phyloP scores from a whole-genome alignment of 768 basidiomycete genomes.

The Tulasnella sp. region DNA sequence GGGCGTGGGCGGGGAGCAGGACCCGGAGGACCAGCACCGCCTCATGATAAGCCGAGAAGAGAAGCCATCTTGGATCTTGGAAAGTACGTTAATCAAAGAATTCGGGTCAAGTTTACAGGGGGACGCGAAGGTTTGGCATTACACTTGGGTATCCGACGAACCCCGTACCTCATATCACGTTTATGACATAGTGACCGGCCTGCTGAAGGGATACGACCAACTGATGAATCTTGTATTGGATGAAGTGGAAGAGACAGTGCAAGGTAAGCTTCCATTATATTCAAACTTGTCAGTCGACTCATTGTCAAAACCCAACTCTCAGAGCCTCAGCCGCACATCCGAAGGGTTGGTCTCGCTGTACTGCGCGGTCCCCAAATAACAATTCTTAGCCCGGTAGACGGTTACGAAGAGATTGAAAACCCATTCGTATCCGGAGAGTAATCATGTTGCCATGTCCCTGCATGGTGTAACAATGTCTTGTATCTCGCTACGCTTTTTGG shows the following conservation, averaged over 20 bases:
- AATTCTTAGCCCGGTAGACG: conserved; percentile 86
- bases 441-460: too few species aligned
- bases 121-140: conserved; percentile 67
- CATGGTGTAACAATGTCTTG: too few species aligned
- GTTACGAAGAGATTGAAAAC: conserved; percentile 87
- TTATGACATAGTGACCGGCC: conserved; percentile 58
- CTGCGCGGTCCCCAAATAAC: conserved; percentile 91
- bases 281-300: background rate
- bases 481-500: too few species aligned
- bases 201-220: conserved; percentile 93
- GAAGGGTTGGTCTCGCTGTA: conserved; percentile 65
- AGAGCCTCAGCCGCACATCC: conserved; percentile 51
- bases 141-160: background rate
- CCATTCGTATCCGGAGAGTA: conserved; percentile 72
- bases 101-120: conserved; percentile 96
- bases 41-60: conserved; percentile 61
- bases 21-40: conserved; percentile 36
- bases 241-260: conserved; percentile 75
- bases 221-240: conserved; percentile 94
- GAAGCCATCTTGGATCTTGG: conserved; percentile 93
- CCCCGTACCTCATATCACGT: background rate
- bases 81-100: conserved; percentile 84
- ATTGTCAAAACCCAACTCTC: conserved; percentile 4
- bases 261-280: conserved; percentile 34
- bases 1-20: conserved; percentile 33